Base-by-base conservation (phyloP, 768 basidiomycete species). In the Boletales sp. region DNA sequence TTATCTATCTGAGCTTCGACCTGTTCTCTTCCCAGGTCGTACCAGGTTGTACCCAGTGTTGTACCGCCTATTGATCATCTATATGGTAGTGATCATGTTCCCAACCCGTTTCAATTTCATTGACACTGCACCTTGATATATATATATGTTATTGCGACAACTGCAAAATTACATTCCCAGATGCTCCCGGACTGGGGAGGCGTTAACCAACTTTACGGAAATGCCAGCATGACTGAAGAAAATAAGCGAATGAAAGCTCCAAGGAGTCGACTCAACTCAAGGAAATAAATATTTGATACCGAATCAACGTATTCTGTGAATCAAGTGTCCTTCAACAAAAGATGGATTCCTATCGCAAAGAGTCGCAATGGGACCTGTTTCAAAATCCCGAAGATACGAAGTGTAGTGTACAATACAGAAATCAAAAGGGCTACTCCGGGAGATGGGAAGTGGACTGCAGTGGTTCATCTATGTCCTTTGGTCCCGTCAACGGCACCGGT, bases 21-120 rank as follows among this genome's bases (percentile, higher is more conserved):
- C 38, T 21, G 45, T 36, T 31, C n/a, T 46, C 37, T 42, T 40
- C 43, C 51, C 46, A 46, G 40, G 48, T 51, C 24, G 24, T 27
- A 27, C 24, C 24, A 27, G 24, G 24, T 27, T 49, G 53, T 50
- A 21, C 44, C 48, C 46, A 52, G 49, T 60, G 42, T 49, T 67
- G 60, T 62, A 65, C 60, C 50, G 50, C 54, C 56, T 56, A 56
- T 52, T 50, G 37, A 50, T 49, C 47, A 54, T 53, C 51, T 42
- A 51, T 45, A 53, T 45, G 59, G 49, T 60, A 50, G 51, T 51
- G 46, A 52, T 52, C 51, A 24, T 50, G 53, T 49, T 62, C 36
- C 45, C 43, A 43, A 47, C 27, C 40, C 53, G 27, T 53, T 40
- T 40, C 40, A 18, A 19, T 41, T 49, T 48, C 44, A 18, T 50